Evolutionary conservation across 331 rosid species (phyloP), one percentile per base, ranked within the genome.

Genomic region (Dryas integrifolia): DNA sequence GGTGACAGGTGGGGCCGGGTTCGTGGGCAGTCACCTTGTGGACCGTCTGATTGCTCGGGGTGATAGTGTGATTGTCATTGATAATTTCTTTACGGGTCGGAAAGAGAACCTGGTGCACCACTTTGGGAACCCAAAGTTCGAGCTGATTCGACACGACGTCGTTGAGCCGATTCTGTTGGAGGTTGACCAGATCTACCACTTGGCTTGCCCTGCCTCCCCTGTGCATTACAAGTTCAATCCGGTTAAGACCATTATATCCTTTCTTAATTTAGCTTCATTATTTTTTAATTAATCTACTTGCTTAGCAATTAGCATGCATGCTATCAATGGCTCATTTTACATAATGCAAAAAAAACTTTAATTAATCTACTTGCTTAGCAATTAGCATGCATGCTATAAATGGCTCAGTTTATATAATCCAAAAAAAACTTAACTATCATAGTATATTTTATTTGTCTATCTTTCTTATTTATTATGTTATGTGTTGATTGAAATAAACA

Each of bases 181-280:
- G 72, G 97, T 93, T 41, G 98, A 93, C 46, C 97, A 93, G 91
- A 93, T 93, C 87, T 93, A 90, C 64, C 98, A 93, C 58, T 64
- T 93, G 56, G 98, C 98, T 67, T 93, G 98, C 76, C 98, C 98
- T 13, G 97, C 97, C 56, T 91, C 97, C 14, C 98, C 98, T 0
- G 98, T 93, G 18, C 95, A 90, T 75, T 93, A 93, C 91, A 93
- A 93, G 86, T 93, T 82, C 85, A 93, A 93, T 49, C 98, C 98
- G 0, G 98, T 93, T 83, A 92, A 92, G 81, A 92, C 98, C 7
- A 92, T 92, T 77, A 92, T 92, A 92, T 90, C 96, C 96, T 86
- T 83, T 63, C 7, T 41, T 58, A 30, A 1, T 30, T 30, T 30
- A 30, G 35, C 35, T 30, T 30, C 35, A 30, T 30, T 30, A 30